Base-by-base conservation (phyloP, 805 yeast genomes). In the Wickerhamomyces kurtzmanii region DNA sequence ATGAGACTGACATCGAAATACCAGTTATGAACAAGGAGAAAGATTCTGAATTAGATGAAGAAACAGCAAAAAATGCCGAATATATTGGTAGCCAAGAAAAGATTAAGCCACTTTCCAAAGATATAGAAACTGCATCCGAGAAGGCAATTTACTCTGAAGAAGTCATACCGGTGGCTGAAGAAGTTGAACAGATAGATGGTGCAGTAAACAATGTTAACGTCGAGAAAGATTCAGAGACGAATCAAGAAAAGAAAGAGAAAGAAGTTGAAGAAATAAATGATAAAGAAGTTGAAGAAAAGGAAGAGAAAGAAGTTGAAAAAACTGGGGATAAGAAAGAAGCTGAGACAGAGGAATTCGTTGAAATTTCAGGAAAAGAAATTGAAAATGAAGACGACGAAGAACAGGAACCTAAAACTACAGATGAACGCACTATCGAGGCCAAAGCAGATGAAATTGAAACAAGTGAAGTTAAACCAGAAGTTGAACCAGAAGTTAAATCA, bases 251-350 rank as follows among this genome's bases (percentile, higher is more conserved):
- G 18, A 32, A 39, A 8, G 33, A 31, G 24, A 27, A 43, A 17
- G 14, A 24, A 6, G 16, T 43, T 6, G 48, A 44, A 7, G 51
- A 45, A 25, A 23, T 38, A 8, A 48, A 43, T 6, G 40, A 52
- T 8, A 47, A 42, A 31, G 38, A 47, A 15, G 45, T 44, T 12
- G 44, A 42, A 15, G 37, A 47, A 20, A 37, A 53, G 38, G 57
- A 49, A 21, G 45, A 41, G 18, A 28, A 27, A 43, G 45, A 27
- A 7, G 30, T 37, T 8, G 34, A 49, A 8, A 49, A 33, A 31
- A 31, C 28, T 11, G 49, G 43, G 23, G 57, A 51, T 2, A 42
- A 52, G 29, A 39, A 33, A 22, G 37, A n/a, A 21, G 9, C 8
- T 12, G 15, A 14, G 16, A 20, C 14, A 12, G 22, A 7, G 9